Base-by-base conservation (phyloP, 2,329 filamentous ascomycete genomes). In the Beauveria asiatica region DNA sequence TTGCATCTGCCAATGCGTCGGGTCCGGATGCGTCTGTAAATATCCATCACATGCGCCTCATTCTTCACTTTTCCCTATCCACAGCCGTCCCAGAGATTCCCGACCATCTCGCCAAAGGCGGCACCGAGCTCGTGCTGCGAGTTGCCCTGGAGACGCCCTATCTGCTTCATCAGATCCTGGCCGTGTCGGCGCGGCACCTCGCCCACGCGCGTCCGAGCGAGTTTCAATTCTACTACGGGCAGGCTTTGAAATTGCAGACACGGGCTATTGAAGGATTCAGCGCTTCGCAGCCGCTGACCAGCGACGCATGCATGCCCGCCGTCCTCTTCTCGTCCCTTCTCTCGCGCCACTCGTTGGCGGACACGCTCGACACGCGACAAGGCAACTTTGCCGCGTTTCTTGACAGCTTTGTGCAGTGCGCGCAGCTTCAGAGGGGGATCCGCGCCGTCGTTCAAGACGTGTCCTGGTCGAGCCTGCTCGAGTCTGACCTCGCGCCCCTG, bases 241-340 rank as follows among this genome's bases (percentile, higher is more conserved):
- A 59, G 30, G 57, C 57, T 25, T n/a, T 59, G 7, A 23, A 33
- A 5, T 39, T 59, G 6, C 57, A 59, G 37, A 53, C 57, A 5
- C 6, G 5, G 7, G 57, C 57, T 5, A 52, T 59, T 1, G 27
- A 51, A 19, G 39, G 48, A 11, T 59, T 59, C 39, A 53, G 50
- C 48, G 50, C 25, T 4, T 10, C 48, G 39, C 46, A 44, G 25
- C 39, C 48, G 5, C 33, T 59, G 10, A 19, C 7, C 33, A 45
- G 41, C 37, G 49, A 23, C 2, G 49, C 23, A 9, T 41, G 48
- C 27, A 46, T 59, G 41, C 57, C 57, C 3, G 50, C 50, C 37
- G 48, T 59, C 5, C 48, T 59, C 46, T 59, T 59, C 48, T 45
- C 48, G n/a, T 21, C 57, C 9, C 30, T 59, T 21, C 57, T 59